A percentile compares a stretch with the other conserved stretches of the same genome.
Evolutionary conservation across 1,284 basidiomycete genomes (phyloP).

Genomic region (Sanghuangporus sanghuang): DNA sequence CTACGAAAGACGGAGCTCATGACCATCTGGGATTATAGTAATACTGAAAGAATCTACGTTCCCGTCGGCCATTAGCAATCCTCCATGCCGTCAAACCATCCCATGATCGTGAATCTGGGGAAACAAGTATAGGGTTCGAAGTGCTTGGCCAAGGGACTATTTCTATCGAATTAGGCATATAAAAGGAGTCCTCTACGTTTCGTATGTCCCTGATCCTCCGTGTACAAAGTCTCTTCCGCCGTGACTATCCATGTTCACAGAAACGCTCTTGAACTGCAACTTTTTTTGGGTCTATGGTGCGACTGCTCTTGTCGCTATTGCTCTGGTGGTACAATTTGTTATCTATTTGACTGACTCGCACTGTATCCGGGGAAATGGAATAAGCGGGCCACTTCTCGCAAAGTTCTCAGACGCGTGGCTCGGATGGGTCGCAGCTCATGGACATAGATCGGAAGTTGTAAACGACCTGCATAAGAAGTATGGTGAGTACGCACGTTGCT

Average conservation of each 20-base stretch:
- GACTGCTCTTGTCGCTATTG: not conserved
- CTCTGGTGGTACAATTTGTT: constrained; percentile 42
- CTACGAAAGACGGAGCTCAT: too few species aligned
- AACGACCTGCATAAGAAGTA: constrained; percentile 75
- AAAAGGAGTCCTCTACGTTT: not conserved
- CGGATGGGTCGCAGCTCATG: constrained; percentile 55
- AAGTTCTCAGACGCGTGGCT: constrained; percentile 79
- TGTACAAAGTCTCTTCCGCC: too few species aligned
- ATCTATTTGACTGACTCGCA: constrained; percentile 57
- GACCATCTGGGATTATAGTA: too few species aligned
- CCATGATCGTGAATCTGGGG: too few species aligned
- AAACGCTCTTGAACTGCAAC: too few species aligned
- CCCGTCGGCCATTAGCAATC: too few species aligned
- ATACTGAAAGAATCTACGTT: too few species aligned
- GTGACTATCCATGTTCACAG: too few species aligned
- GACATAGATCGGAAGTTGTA: constrained; percentile 73
- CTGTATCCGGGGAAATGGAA: constrained; percentile 40
- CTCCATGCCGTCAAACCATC: too few species aligned
- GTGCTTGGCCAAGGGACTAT: not conserved
- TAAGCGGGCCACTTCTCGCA: constrained; percentile 75
- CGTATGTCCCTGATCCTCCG: too few species aligned
- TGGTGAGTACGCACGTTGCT: constrained; percentile 42
- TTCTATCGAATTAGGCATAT: constrained; percentile 40
- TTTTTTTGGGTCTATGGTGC: too few species aligned
- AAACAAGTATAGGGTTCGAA: not conserved